Evolutionary conservation across 768 basidiomycete species (phyloP).

Genomic region (Boletus subparvulus): DNA sequence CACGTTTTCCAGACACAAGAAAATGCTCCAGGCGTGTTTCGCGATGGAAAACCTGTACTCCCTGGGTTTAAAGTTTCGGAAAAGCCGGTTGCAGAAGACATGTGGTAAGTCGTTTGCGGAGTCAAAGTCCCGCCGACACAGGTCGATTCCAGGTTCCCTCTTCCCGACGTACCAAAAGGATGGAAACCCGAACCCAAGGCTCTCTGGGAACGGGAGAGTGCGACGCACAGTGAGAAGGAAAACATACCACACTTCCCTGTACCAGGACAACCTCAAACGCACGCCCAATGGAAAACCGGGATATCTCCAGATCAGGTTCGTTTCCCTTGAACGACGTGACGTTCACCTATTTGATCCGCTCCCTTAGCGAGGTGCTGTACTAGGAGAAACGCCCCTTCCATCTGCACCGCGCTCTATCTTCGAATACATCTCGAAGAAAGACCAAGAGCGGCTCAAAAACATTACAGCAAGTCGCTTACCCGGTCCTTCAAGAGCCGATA

Average conservation of each 20-base stretch:
- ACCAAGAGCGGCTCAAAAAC: constrained; percentile 77
- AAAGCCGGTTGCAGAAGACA: constrained; percentile 66
- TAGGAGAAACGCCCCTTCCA: constrained; percentile 79
- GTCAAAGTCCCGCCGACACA: constrained; percentile 18
- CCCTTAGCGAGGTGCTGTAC: constrained; percentile 71
- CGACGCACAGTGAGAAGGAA: constrained; percentile 43
- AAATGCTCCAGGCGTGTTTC: constrained; percentile 44
- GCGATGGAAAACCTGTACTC: constrained; percentile 72
- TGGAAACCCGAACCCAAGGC: constrained; percentile 84
- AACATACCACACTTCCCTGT: constrained; percentile 31
- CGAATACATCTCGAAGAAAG: constrained; percentile 91
- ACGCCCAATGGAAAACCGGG: constrained; percentile 54
- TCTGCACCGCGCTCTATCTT: constrained; percentile 81
- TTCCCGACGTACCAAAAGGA: constrained; percentile 76
- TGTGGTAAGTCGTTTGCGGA: constrained; percentile 49
- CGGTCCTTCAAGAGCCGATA: constrained; percentile 29
- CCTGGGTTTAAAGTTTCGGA: constrained; percentile 73
- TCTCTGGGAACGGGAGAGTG: constrained; percentile 62
- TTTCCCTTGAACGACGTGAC: background rate
- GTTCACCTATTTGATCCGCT: constrained; percentile 4
- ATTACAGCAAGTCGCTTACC: constrained; percentile 40
- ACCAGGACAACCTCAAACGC: constrained; percentile 31
- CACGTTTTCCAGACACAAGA: constrained; percentile 22
- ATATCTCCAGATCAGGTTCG: constrained; percentile 76
- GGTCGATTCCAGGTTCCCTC: constrained; percentile 61